Evolutionary conservation across 352 stramenopile species (phyloP).

Genomic region (Phytophthora chlamydospora): DNA sequence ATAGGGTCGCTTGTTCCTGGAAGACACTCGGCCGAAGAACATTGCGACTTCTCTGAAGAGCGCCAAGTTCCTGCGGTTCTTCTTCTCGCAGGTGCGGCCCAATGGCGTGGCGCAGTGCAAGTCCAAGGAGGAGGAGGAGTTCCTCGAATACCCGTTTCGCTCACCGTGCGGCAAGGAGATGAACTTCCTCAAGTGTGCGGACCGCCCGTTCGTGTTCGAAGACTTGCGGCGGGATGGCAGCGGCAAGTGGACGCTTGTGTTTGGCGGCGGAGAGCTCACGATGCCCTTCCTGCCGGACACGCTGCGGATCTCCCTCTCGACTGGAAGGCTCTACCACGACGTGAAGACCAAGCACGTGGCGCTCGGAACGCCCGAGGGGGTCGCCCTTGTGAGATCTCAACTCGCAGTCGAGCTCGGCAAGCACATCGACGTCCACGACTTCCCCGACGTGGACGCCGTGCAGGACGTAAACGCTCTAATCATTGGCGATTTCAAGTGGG

Average conservation of each 20-base stretch:
- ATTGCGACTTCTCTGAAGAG: slow-evolving; percentile 87
- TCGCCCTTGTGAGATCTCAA: slow-evolving; percentile 75
- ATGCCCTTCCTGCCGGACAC: slow-evolving; percentile 61
- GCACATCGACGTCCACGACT: slow-evolving; percentile 57
- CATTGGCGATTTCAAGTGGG: slow-evolving; percentile 66
- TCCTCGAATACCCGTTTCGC: slow-evolving; percentile 74
- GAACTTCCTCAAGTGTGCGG: slow-evolving; percentile 89
- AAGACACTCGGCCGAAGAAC: slow-evolving; percentile 86
- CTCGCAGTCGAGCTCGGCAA: slow-evolving; percentile 73
- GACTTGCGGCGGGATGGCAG: slow-evolving; percentile 45
- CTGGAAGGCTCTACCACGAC: slow-evolving; percentile 76
- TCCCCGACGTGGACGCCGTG: slow-evolving; percentile 12
- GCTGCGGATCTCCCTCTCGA: slow-evolving; percentile 69
- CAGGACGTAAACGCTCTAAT: slow-evolving; percentile 16
- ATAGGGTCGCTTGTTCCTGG: slow-evolving; percentile 75
- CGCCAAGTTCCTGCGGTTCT: slow-evolving; percentile 83
- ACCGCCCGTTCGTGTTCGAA: slow-evolving; percentile 79
- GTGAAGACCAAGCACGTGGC: slow-evolving; percentile 56
- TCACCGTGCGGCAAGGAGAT: slow-evolving; percentile 85
- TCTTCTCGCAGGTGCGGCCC: slow-evolving; percentile 70
- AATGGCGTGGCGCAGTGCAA: slow-evolving; percentile 36
- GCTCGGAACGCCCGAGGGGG: slow-evolving; percentile 31
- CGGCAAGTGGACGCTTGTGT: slow-evolving; percentile 51
- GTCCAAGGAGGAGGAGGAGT: slow-evolving; percentile 33
- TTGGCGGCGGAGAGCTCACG: slow-evolving; percentile 59